Base-by-base conservation (phyloP, 345 rosid genomes). In the Salix suchowensis region DNA sequence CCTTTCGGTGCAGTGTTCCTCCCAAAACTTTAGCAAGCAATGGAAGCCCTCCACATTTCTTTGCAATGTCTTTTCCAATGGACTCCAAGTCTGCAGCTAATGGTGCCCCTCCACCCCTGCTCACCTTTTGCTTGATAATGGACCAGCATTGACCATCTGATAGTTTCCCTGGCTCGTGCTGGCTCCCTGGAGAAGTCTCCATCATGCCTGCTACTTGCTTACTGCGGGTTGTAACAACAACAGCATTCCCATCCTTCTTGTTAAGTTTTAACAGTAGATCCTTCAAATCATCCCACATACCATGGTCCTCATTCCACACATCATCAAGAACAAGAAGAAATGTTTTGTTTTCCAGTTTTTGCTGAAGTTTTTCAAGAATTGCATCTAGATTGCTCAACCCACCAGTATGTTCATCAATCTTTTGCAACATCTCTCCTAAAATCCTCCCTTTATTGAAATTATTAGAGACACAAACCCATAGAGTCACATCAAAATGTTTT, bases 21-120 rank as follows among this genome's bases (percentile, higher is more conserved):
- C 78, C 78, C 24, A 68, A 54, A 40, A 68, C 78, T 4, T 7
- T 67, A 15, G 72, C 78, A 55, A 46, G 40, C 28, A 76, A 21
- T 1, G 85, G 85, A 26, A 79, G 30, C 0, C 85, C 85, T 23
- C 73, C 48, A 36, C 85, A 79, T 24, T 44, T 73, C 30, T 65
- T 21, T 0, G 77, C 82, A 65, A 83, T 76, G 6, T 21, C 67
- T 42, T 40, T 64, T 10, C 80, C 85, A 26, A 83, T 70, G 0
- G 6, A 70, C 65, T 48, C 70, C 16, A 83, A 65, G 2, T 73
- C 71, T 23, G 11, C 11, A 76, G n/a, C 13, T 2, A 68, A 2
- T 4, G 7, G 1, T 0, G 13, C 9, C 6, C 7, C 40, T 36
- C 54, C 36, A 1, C 30, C 40, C 0, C 30, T 58, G 6, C 12